Evolutionary conservation across 768 basidiomycete genomes (phyloP), one percentile per base, ranked within the genome.

Genomic region (Mycena belliarum): DNA sequence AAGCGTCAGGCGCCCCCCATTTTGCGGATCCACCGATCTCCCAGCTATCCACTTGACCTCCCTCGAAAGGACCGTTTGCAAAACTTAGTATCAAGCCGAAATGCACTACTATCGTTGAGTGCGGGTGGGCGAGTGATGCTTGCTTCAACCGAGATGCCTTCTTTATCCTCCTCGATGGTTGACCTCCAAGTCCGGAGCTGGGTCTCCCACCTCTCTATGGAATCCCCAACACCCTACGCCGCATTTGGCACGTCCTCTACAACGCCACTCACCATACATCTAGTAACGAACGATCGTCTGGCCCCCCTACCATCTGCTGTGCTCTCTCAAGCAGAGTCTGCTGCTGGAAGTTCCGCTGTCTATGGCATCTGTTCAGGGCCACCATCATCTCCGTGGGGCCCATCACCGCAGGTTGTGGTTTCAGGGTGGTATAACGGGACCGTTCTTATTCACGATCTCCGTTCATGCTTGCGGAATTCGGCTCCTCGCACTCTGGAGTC

Each of bases 371-470:
- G 83, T 9, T 75, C 74, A 24, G 82, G 83, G 8, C 86, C 89
- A 0, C 76, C 78, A 0, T 77, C 82, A 25, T 85, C 86, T 21
- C 82, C 86, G 1, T 85, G 87, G 80, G 90, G 91, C 4, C 72
- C 81, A 2, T 88, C 89, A 4, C 83, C 88, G 18, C 79, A 90
- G 65, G 80, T 91, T 20, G 54, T 94, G 23, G 78, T 91, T 35
- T 87, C 89, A 1, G 92, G 90, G 1, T 93, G 91, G 90, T 93
- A 84, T 69, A 89, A 94, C 67, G 87, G 91, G 12, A 69, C 78
- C 46, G 87, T 91, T 32, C 79, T 82, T 35, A 79, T 90, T 49
- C 86, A 91, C 70, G 92, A 93, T 69, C 79, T 93, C 38, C 89
- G 91, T 24, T 76, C 82, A 18, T 75, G 75, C 20, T 71, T 72